Evolutionary conservation across 345 rosid species (phyloP).

Genomic region (Hibiscus syriacus): DNA sequence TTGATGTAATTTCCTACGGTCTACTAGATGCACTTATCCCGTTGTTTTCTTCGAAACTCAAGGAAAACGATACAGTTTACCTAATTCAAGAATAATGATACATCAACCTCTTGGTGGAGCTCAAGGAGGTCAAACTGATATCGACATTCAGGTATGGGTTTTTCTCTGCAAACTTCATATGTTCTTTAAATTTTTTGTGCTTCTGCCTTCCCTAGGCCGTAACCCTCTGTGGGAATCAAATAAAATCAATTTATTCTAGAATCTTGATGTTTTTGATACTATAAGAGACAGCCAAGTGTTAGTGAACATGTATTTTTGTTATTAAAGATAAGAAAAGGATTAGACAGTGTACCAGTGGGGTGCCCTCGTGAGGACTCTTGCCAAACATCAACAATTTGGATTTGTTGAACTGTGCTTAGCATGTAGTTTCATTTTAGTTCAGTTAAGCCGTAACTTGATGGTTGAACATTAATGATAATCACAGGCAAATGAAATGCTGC

Average conservation of each 20-base stretch:
- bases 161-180: not conserved
- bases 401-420: not conserved
- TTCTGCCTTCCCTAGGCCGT: not conserved
- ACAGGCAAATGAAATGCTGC: slow-evolving; percentile 94
- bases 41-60: slow-evolving; percentile 14
- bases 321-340: not conserved
- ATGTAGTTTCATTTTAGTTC: not conserved
- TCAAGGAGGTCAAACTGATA: slow-evolving; percentile 86
- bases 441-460: not conserved
- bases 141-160: slow-evolving; percentile 70
- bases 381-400: not conserved
- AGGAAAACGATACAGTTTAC: slow-evolving; percentile 96
- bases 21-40: slow-evolving; percentile 3
- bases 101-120: slow-evolving; percentile 99
- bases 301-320: not conserved
- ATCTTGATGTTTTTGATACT: slow-evolving; percentile 1
- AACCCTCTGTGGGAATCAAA: not conserved
- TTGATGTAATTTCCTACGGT: slow-evolving; percentile 2
- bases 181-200: not conserved
- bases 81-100: slow-evolving; percentile 97
- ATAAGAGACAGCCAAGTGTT: not conserved
- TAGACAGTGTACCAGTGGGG: not conserved
- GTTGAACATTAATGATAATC: not conserved
- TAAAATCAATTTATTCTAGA: not conserved
- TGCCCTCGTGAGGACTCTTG: not conserved